phyloP scores from a whole-genome alignment of 1,284 basidiomycete genomes.

The Fistulina hepatica region DNA sequence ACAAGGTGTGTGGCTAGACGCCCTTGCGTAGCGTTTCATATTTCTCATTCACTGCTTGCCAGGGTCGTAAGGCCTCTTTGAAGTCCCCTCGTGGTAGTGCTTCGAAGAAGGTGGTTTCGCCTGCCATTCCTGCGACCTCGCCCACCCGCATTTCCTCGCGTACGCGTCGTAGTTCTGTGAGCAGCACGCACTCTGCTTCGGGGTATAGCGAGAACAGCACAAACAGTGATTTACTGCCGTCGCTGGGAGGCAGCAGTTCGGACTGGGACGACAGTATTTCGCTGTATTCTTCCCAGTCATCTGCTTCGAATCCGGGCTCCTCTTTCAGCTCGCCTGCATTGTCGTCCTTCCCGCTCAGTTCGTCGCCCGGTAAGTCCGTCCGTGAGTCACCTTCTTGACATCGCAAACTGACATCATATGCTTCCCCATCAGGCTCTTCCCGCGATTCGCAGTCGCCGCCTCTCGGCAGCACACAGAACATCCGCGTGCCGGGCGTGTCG shows the following conservation, averaged over 20 bases:
- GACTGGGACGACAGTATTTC: neutral
- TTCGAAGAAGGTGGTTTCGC: neutral
- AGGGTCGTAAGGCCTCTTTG: conserved; percentile 18
- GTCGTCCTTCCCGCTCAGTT: neutral
- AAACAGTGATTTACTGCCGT: neutral
- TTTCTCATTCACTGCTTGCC: too few species aligned
- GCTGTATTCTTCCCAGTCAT: neutral
- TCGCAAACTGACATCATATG: too few species aligned
- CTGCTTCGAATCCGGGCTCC: neutral
- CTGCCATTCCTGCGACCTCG: neutral
- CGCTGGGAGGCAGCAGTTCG: neutral
- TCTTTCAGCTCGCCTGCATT: conserved; percentile 1
- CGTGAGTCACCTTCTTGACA: too few species aligned
- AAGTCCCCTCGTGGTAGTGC: neutral
- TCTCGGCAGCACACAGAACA: conserved; percentile 4
- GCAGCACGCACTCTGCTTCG: neutral
- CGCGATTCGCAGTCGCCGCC: neutral
- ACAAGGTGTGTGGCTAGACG: too few species aligned
- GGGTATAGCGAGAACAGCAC: too few species aligned
- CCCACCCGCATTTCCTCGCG: too few species aligned
- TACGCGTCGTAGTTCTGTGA: neutral
- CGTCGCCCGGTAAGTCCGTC: too few species aligned
- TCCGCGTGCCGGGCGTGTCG: conserved; percentile 14
- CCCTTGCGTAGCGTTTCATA: too few species aligned
- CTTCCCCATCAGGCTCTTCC: neutral